A percentile compares a stretch with the other conserved stretches of the same genome.
phyloP scores from a whole-genome alignment of 1,284 basidiomycete species.

The Schizopora paradoxa region DNA sequence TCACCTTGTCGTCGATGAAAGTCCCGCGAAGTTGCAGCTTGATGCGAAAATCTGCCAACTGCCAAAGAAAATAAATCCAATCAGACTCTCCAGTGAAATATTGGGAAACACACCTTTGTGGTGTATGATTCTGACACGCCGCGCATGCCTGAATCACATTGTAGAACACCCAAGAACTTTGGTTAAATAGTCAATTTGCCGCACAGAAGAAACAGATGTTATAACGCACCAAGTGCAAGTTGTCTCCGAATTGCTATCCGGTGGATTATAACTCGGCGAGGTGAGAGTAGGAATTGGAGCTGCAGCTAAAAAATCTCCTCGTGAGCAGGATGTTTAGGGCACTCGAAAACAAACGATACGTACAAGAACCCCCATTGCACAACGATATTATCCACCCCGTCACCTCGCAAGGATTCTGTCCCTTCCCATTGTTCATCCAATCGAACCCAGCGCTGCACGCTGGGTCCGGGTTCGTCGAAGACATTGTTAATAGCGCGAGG shows the following conservation, averaged over 20 bases:
- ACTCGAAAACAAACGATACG: background rate
- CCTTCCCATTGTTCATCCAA: conserved; percentile 15
- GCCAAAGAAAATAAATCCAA: too few relatives aligned
- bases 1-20: conserved; percentile 6
- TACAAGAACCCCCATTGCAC: background rate
- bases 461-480: background rate
- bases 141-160: conserved; percentile 13
- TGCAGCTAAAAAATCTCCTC: background rate
- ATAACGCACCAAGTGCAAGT: conserved; percentile 12
- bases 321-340: background rate
- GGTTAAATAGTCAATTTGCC: background rate
- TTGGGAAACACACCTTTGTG: background rate
- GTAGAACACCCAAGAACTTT: conserved; percentile 16
- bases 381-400: conserved; percentile 10
- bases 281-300: background rate
- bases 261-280: background rate
- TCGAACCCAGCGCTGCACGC: conserved; percentile 3
- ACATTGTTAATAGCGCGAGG: too few relatives aligned
- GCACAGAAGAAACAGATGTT: background rate
- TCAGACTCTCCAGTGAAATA: background rate
- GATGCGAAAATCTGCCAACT: background rate
- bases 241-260: conserved; percentile 5
- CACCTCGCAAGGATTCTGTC: conserved; percentile 14
- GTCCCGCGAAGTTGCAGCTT: background rate
- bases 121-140: conserved; percentile 7